These are phyloP conservation scores for Diaporthe longicolla DNA, from an alignment of 2,329 filamentous ascomycete species.

Conservation along the genomic window DNA sequence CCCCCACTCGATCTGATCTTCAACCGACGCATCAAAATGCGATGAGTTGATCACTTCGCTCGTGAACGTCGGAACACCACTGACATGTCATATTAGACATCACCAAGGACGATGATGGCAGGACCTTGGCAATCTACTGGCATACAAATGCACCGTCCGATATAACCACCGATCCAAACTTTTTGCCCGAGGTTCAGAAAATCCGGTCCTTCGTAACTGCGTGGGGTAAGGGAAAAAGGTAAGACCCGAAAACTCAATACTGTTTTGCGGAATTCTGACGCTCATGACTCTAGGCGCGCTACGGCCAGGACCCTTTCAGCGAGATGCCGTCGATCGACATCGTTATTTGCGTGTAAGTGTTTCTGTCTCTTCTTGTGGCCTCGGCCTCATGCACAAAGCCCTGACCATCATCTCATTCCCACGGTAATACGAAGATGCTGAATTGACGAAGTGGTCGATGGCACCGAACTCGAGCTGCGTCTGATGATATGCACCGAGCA, in stretches of 20 bases:
- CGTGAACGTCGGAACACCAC: not conserved
- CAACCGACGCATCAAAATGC: no score
- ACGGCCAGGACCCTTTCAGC: not conserved
- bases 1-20: no score
- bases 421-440: not conserved
- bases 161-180: not conserved
- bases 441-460: conserved; percentile 8
- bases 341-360: conserved; percentile 2
- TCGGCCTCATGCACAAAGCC: no score
- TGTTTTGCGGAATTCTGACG: not conserved
- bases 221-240: conserved; percentile 10
- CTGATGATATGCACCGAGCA: not conserved
- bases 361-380: no score
- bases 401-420: no score
- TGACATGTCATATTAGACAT: not conserved
- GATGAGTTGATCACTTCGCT: not conserved
- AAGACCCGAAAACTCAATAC: not conserved
- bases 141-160: not conserved
- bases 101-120: conserved; percentile 4
- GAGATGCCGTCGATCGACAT: conserved; percentile 10
- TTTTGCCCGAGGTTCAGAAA: not conserved
- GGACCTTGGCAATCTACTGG: not conserved
- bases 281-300: not conserved
- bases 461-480: not conserved
- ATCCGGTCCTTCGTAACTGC: conserved; percentile 1